These are phyloP conservation scores for Boletellus emodensis DNA, from an alignment of 768 basidiomycete species.

Conservation along the genomic window DNA sequence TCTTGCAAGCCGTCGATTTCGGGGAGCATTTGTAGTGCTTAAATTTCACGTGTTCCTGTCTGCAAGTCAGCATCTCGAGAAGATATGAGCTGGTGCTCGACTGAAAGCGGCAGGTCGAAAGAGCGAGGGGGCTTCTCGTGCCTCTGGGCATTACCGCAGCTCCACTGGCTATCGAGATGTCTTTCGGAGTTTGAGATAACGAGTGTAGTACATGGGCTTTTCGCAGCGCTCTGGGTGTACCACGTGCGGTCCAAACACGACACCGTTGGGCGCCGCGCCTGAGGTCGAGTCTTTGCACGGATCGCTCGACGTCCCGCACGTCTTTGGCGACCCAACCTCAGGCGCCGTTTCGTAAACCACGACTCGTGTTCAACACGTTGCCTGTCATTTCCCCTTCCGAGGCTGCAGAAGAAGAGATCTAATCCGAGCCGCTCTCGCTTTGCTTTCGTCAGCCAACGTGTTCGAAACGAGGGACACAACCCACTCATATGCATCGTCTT, in stretches of 20 bases:
- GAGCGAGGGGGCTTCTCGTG: slow-evolving; percentile 5
- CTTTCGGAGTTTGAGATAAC: slow-evolving; percentile 3
- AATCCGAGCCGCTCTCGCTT: slow-evolving; percentile 30
- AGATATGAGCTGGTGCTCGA: neutral
- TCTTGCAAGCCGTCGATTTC: slow-evolving; percentile 1
- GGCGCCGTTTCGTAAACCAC: slow-evolving; percentile 29
- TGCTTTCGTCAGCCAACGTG: slow-evolving; percentile 52
- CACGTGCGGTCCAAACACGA: slow-evolving; percentile 7
- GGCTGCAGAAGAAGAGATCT: slow-evolving; percentile 20
- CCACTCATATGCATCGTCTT: slow-evolving; percentile 66
- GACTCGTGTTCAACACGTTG: slow-evolving; percentile 81
- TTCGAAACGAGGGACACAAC: slow-evolving; percentile 53
- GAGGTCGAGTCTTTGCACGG: too few relatives aligned
- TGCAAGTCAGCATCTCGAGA: neutral
- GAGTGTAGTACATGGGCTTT: neutral
- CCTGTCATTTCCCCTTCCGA: slow-evolving; percentile 37
- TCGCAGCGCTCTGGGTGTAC: too few relatives aligned
- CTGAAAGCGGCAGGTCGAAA: slow-evolving; percentile 22
- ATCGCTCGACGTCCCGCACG: too few relatives aligned
- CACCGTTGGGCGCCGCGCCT: too few relatives aligned
- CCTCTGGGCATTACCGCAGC: slow-evolving; percentile 1
- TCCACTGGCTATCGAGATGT: neutral
- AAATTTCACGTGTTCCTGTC: neutral
- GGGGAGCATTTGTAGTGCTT: slow-evolving; percentile 3
- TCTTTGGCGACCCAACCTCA: too few relatives aligned